Percentiles rank a stretch among this genome's conserved stretches.
These are phyloP conservation scores for Arachis stenosperma DNA, from an alignment of 306 rosid species.

Conservation along the genomic window DNA sequence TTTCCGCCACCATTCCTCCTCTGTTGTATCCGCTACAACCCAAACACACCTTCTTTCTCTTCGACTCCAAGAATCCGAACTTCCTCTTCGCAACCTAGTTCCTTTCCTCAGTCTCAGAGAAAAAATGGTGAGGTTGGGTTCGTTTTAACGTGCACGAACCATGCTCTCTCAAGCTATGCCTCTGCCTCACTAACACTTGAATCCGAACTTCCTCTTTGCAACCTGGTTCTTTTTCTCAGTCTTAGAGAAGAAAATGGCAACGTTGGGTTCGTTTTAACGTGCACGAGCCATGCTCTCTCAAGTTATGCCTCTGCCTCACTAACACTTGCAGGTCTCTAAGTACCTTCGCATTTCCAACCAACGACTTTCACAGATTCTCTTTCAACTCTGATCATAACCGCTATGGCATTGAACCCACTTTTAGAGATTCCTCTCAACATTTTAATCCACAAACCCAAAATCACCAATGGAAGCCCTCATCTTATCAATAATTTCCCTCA, in stretches of 20 bases:
- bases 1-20: too few relatives aligned
- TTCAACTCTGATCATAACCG: slow-evolving; percentile 42
- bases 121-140: slow-evolving; percentile 17
- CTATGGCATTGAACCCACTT: neutral
- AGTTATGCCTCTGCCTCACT: slow-evolving; percentile 1
- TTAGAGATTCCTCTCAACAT: slow-evolving; percentile 5
- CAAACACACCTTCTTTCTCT: too few relatives aligned
- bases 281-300: slow-evolving; percentile 43
- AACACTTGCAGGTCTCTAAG: slow-evolving; percentile 26
- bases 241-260: slow-evolving; percentile 1
- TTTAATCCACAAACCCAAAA: slow-evolving; percentile 23
- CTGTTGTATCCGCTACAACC: too few relatives aligned
- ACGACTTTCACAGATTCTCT: slow-evolving; percentile 45
- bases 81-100: too few relatives aligned
- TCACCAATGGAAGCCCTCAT: neutral
- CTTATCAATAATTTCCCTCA: slow-evolving; percentile 23
- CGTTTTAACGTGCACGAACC: slow-evolving; percentile 43
- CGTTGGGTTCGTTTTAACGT: slow-evolving; percentile 36
- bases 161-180: slow-evolving; percentile 43
- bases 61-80: too few relatives aligned
- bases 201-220: too few relatives aligned
- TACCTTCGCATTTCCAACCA: slow-evolving; percentile 56
- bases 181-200: neutral
- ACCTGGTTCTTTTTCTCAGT: too few relatives aligned
- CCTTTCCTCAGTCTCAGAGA: too few relatives aligned